Evolutionary conservation across 441 rosid species (phyloP).

Genomic region (Populus hybrid): DNA sequence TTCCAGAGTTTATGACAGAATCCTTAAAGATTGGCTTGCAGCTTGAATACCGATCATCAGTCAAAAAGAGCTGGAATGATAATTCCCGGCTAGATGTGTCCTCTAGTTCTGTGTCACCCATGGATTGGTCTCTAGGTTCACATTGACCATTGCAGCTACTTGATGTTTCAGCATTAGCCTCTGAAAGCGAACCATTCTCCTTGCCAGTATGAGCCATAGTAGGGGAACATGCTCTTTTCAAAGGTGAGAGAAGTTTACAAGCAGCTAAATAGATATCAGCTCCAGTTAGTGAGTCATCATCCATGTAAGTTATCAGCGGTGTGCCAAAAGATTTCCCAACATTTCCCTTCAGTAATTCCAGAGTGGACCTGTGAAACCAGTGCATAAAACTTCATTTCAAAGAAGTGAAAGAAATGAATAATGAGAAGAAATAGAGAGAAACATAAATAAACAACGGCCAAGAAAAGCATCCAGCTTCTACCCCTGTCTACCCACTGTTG

Average conservation of each 20-base stretch:
- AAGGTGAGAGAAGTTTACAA: constrained; percentile 53
- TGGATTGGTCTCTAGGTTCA: constrained; percentile 28
- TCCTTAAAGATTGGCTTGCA: constrained; percentile 48
- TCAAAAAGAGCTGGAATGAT: constrained; percentile 39
- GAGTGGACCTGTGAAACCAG: constrained; percentile 39
- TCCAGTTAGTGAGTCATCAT: constrained; percentile 48
- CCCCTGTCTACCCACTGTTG: not conserved
- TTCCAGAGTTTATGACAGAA: constrained; percentile 42
- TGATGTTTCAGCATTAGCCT: constrained; percentile 43
- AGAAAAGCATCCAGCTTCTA: not conserved
- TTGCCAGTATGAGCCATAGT: constrained; percentile 32
- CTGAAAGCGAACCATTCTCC: constrained; percentile 50
- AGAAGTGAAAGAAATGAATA: not conserved
- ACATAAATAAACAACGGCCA: not conserved
- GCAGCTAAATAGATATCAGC: constrained; percentile 56
- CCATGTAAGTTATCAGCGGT: constrained; percentile 65
- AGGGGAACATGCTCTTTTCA: constrained; percentile 48
- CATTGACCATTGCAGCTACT: constrained; percentile 31
- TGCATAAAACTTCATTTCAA: constrained; percentile 14
- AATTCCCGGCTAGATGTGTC: constrained; percentile 32
- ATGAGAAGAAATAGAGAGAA: not conserved
- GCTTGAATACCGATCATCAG: constrained; percentile 36
- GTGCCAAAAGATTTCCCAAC: constrained; percentile 55
- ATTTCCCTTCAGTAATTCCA: constrained; percentile 39
- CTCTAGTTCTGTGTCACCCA: constrained; percentile 35